phyloP scores from a whole-genome alignment of 176 grass and related monocot genomes.

The Lolium multiflorum region DNA sequence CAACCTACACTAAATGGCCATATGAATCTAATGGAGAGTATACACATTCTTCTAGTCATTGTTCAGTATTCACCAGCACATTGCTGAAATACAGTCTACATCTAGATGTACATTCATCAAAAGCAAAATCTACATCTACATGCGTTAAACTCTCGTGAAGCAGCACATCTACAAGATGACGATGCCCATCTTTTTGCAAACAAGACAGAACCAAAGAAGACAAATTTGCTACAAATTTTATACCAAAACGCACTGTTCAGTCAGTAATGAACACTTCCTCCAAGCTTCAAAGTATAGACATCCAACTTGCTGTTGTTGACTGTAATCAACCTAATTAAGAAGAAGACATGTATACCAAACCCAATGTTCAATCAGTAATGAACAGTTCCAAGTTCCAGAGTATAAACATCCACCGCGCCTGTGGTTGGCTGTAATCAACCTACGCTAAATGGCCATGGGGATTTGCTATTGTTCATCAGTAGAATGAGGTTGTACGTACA shows the following conservation, averaged over 20 bases:
- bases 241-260: not conserved
- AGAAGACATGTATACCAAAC: conserved; percentile 7
- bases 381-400: conserved; percentile 19
- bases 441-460: conserved; percentile 36
- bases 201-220: too few relatives aligned
- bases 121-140: too few relatives aligned
- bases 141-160: too few relatives aligned
- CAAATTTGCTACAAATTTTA: conserved; percentile 22
- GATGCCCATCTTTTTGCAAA: too few relatives aligned
- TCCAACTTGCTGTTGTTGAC: conserved; percentile 3
- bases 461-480: conserved; percentile 43
- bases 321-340: conserved; percentile 29
- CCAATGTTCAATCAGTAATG: conserved; percentile 28
- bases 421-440: conserved; percentile 28
- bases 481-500: conserved; percentile 28
- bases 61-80: too few relatives aligned
- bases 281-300: conserved; percentile 37
- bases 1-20: conserved; percentile 39
- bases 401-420: conserved; percentile 38
- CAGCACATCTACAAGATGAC: too few relatives aligned
- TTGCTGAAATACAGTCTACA: too few relatives aligned
- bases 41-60: too few relatives aligned
- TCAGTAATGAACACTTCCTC: conserved; percentile 21
- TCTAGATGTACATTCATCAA: too few relatives aligned
- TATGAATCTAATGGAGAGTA: conserved; percentile 11